phyloP scores from a whole-genome alignment of 2,329 filamentous ascomycete genomes.

The Metarhizium anisopliae region DNA sequence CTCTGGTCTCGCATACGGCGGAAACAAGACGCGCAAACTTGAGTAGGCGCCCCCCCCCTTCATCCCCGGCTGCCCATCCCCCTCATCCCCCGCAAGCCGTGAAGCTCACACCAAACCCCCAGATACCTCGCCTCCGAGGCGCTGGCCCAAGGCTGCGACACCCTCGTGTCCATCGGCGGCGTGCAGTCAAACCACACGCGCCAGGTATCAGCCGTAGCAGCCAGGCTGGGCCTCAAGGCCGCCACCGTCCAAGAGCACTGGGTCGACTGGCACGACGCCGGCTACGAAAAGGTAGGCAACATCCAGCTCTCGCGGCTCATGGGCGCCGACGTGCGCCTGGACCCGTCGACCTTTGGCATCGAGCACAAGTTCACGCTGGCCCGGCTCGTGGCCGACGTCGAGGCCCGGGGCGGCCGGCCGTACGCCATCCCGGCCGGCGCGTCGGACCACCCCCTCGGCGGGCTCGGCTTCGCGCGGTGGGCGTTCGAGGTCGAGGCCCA shows the following conservation, averaged over 20 bases:
- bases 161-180: constrained; percentile 57
- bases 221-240: constrained; percentile 45
- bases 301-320: constrained; percentile 62
- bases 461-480: constrained; percentile 62
- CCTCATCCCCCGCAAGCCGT: not conserved
- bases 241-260: constrained; percentile 54
- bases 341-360: constrained; percentile 55
- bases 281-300: constrained; percentile 59
- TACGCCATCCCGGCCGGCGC: constrained; percentile 67
- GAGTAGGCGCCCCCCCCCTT: constrained; percentile 32
- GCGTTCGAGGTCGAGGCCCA: constrained; percentile 59
- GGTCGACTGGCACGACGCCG: constrained; percentile 52
- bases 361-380: constrained; percentile 56
- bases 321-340: constrained; percentile 54
- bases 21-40: constrained; percentile 62
- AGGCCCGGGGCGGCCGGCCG: constrained; percentile 45
- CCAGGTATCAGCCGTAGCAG: constrained; percentile 54
- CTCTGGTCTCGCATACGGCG: constrained; percentile 57
- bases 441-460: constrained; percentile 61
- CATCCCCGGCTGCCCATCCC: not conserved
- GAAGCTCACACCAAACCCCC: not conserved
- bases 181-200: constrained; percentile 64
- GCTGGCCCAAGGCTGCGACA: constrained; percentile 45
- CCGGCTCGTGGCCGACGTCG: constrained; percentile 43
- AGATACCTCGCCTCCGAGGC: constrained; percentile 59